These are phyloP conservation scores for Lasiodiplodia citricola DNA, from an alignment of 2,329 filamentous ascomycete genomes.

Conservation along the genomic window DNA sequence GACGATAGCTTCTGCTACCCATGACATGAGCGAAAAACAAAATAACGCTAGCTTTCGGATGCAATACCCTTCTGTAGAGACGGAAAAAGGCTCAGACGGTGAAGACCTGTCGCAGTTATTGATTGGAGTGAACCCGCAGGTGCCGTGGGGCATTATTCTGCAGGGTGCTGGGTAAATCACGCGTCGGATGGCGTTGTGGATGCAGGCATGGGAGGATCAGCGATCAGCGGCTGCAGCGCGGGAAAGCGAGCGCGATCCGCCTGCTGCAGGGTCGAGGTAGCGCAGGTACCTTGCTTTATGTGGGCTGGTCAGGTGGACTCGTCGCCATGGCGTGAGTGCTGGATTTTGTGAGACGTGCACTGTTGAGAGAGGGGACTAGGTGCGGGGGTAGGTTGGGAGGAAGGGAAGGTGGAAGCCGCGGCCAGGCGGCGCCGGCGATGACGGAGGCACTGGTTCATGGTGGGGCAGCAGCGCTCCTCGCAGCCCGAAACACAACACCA, in stretches of 20 bases:
- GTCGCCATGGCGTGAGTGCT: conserved; percentile 3
- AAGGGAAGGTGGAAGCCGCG: conserved; percentile 8
- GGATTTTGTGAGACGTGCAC: conserved; percentile 11
- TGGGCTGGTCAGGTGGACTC: not conserved
- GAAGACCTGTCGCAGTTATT: not conserved
- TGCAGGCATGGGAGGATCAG: conserved; percentile 3
- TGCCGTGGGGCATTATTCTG: not conserved
- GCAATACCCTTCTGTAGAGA: not conserved
- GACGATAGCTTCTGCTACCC: no score
- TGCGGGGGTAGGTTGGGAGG: not conserved
- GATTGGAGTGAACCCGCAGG: conserved; percentile 12
- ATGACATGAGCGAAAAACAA: no score
- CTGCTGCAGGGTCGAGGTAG: not conserved
- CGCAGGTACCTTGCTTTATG: not conserved
- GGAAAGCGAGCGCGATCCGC: not conserved
- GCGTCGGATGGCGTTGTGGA: not conserved
- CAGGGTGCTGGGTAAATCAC: not conserved
- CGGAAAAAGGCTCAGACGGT: not conserved
- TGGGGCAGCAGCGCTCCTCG: conserved; percentile 10
- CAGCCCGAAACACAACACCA: conserved; percentile 27
- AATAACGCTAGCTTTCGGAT: no score
- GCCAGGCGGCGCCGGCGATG: conserved; percentile 16
- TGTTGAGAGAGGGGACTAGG: not conserved
- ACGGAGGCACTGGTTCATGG: conserved; percentile 9
- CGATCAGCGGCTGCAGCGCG: conserved; percentile 9